phyloP scores from a whole-genome alignment of 768 basidiomycete species.

The Pleurotus giganteus region DNA sequence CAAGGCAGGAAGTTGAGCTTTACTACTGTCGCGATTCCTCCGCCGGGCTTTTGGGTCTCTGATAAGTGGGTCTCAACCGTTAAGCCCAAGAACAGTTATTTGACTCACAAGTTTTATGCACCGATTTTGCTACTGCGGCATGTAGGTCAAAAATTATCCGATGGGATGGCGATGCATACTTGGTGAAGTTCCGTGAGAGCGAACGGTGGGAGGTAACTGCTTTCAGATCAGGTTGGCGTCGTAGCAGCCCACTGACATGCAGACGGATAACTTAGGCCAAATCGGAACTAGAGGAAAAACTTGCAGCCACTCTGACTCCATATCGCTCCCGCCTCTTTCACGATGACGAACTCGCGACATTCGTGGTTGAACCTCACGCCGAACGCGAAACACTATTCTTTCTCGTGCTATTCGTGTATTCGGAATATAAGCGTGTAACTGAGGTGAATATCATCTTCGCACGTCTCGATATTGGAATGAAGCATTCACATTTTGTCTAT shows the following conservation, averaged over 20 bases:
- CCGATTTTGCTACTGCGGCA: background rate
- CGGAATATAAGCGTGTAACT: background rate
- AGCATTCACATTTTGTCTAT: no score
- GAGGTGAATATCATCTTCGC: no score
- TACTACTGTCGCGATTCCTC: background rate
- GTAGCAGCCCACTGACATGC: background rate
- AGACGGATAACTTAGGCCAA: constrained; percentile 1
- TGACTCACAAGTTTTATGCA: background rate
- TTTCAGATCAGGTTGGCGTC: no score
- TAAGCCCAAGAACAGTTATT: no score
- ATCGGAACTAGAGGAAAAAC: background rate
- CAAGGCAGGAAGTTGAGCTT: constrained; percentile 5
- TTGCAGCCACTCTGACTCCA: background rate
- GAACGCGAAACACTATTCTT: background rate
- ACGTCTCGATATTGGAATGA: no score
- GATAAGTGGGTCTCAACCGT: no score
- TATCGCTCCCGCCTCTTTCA: background rate
- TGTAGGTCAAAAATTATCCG: background rate
- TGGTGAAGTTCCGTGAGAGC: background rate
- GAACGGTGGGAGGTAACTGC: background rate
- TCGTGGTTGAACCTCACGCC: background rate
- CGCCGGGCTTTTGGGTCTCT: background rate
- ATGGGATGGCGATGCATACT: constrained; percentile 7
- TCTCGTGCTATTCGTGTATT: background rate
- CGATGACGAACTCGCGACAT: background rate